Evolutionary conservation across 2,329 filamentous ascomycete genomes (phyloP).

Genomic region (Cladosporium sp.): DNA sequence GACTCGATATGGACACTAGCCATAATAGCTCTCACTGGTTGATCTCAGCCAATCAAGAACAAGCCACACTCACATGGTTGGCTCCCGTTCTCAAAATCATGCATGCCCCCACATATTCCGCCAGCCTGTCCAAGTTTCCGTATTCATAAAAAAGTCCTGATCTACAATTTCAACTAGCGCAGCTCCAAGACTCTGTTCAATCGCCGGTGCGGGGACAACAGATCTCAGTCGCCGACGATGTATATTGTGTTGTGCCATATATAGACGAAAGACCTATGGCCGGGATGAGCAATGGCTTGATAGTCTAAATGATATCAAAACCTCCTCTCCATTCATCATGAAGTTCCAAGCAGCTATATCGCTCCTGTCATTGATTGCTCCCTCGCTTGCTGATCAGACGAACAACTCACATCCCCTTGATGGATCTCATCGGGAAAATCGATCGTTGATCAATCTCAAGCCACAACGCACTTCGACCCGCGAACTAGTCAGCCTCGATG

Average conservation of each 20-base stretch:
- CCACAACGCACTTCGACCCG: constrained; percentile 2
- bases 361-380: neutral
- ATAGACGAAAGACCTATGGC: neutral
- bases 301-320: neutral
- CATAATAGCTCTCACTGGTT: no score
- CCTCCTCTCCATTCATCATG: neutral
- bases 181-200: neutral
- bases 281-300: neutral
- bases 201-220: neutral
- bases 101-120: no score
- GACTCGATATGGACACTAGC: no score
- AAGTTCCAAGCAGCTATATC: neutral
- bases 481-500: constrained; percentile 10
- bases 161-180: no score
- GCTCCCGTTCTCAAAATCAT: no score
- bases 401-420: neutral
- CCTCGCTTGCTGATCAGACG: neutral
- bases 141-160: no score
- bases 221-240: neutral
- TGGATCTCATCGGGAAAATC: neutral
- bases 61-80: no score
- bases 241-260: neutral
- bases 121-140: no score
- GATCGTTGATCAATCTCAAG: constrained; percentile 5
- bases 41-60: no score